Percentiles rank a stretch among this genome's conserved stretches.
Evolutionary conservation across 768 basidiomycete species (phyloP).

Genomic region (Imleria badia): DNA sequence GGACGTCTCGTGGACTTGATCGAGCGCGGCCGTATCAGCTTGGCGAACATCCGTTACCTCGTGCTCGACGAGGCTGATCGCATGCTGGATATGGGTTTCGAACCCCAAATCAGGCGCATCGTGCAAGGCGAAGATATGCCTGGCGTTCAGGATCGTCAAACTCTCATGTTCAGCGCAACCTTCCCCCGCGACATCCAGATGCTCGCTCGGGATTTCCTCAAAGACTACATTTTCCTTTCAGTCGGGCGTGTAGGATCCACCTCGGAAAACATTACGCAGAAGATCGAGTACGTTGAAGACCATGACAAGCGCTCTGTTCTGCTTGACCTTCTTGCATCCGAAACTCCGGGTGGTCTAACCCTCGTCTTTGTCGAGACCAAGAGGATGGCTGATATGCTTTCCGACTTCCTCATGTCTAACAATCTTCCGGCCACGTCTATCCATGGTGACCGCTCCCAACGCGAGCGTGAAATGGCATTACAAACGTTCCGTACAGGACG

Average conservation of each 20-base stretch:
- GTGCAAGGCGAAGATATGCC: slow-evolving; percentile 99
- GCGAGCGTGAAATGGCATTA: slow-evolving; percentile 94
- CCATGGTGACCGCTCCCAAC: slow-evolving; percentile 96
- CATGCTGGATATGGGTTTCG: slow-evolving; percentile 99
- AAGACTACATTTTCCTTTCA: slow-evolving; percentile 98
- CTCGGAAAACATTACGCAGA: slow-evolving; percentile 99
- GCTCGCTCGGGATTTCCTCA: slow-evolving; percentile 93
- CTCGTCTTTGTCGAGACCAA: slow-evolving; percentile 99
- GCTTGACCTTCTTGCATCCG: slow-evolving; percentile 87
- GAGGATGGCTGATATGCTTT: slow-evolving; percentile 98
- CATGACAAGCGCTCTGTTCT: slow-evolving; percentile 94
- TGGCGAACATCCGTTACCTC: slow-evolving; percentile 95
- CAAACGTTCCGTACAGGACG: slow-evolving; percentile 94
- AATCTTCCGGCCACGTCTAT: slow-evolving; percentile 91
- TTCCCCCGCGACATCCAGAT: slow-evolving; percentile 99
- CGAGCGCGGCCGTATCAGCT: slow-evolving; percentile 94
- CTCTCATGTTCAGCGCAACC: slow-evolving; percentile 99
- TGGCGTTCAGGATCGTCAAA: slow-evolving; percentile 86
- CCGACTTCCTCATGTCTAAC: slow-evolving; percentile 88
- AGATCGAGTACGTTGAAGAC: slow-evolving; percentile 98
- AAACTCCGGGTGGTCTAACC: slow-evolving; percentile 70
- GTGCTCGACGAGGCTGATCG: slow-evolving; percentile 99
- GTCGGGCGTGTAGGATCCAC: slow-evolving; percentile 98
- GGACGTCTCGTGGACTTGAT: slow-evolving; percentile 98
- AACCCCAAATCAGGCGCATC: slow-evolving; percentile 97